Evolutionary conservation across 371 early-diverging fungal species (phyloP).

Genomic region (Mortierella sp.): DNA sequence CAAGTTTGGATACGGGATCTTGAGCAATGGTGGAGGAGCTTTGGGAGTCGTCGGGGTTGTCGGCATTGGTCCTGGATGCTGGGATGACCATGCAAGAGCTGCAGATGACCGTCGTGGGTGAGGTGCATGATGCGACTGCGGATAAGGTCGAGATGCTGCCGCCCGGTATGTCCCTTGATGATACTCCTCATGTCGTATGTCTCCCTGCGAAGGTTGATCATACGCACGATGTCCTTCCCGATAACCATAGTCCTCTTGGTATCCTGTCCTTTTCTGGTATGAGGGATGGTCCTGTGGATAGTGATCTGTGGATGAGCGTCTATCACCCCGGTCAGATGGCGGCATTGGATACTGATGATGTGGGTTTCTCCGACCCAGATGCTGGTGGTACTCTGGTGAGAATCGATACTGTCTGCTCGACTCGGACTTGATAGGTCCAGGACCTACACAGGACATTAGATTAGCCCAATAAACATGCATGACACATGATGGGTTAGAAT

Average conservation of each 20-base stretch:
- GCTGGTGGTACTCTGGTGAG: slow-evolving; percentile 27
- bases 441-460: no score
- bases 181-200: no score
- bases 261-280: no score
- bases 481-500: no score
- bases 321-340: no score
- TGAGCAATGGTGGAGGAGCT: slow-evolving; percentile 11
- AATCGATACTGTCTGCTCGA: slow-evolving; percentile 25
- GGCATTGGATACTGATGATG: slow-evolving; percentile 19
- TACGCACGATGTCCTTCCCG: slow-evolving; percentile 9
- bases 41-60: not conserved
- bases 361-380: slow-evolving; percentile 9
- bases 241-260: slow-evolving; percentile 16
- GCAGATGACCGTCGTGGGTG: not conserved
- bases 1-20: slow-evolving; percentile 57
- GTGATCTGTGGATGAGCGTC: no score
- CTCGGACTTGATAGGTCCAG: slow-evolving; percentile 30
- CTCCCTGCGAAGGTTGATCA: not conserved
- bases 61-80: no score
- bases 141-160: slow-evolving; percentile 11
- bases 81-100: not conserved
- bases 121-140: slow-evolving; percentile 7
- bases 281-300: no score
- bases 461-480: no score
- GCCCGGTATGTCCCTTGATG: no score